These are phyloP conservation scores for Lasiodiplodia gonubiensis DNA, from an alignment of 2,329 filamentous ascomycete genomes.

Conservation along the genomic window DNA sequence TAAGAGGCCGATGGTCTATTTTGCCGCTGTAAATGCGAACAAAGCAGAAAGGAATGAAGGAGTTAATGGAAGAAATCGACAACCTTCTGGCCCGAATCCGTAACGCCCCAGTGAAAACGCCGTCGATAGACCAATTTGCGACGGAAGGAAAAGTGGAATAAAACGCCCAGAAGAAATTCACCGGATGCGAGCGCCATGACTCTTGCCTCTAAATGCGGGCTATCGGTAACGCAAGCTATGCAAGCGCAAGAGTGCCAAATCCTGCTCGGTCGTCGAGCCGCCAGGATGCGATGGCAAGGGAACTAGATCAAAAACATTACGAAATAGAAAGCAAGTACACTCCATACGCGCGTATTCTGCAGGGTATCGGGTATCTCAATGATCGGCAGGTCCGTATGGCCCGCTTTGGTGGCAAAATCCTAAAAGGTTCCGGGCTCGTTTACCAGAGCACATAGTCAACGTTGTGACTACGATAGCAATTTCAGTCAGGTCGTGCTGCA, in stretches of 20 bases:
- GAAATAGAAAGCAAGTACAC: constrained; percentile 10
- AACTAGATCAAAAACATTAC: constrained; percentile 13
- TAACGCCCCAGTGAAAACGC: constrained; percentile 3
- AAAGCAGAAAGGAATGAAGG: not conserved
- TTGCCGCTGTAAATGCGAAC: constrained; percentile 3
- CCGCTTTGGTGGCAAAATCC: constrained; percentile 11
- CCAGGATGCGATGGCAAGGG: not conserved
- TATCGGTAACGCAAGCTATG: not conserved
- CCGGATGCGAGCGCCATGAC: not conserved
- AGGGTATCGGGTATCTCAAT: constrained; percentile 26
- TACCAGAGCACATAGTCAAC: constrained; percentile 20
- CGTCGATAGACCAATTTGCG: constrained; percentile 1
- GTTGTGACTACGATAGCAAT: constrained; percentile 12
- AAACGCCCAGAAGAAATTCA: not conserved
- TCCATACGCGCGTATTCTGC: constrained; percentile 2
- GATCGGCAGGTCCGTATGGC: not conserved
- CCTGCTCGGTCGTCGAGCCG: not conserved
- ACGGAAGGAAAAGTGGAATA: not conserved
- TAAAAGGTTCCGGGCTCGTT: constrained; percentile 5
- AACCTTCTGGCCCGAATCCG: not conserved
- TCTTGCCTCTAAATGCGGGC: constrained; percentile 4
- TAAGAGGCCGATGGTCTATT: constrained; percentile 6
- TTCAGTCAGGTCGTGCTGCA: constrained; percentile 34
- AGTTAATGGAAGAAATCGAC: not conserved
- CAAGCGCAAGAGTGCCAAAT: not conserved